These are phyloP conservation scores for Pyrenopolyporus hunteri DNA, from an alignment of 495 filamentous ascomycete species.

Conservation along the genomic window DNA sequence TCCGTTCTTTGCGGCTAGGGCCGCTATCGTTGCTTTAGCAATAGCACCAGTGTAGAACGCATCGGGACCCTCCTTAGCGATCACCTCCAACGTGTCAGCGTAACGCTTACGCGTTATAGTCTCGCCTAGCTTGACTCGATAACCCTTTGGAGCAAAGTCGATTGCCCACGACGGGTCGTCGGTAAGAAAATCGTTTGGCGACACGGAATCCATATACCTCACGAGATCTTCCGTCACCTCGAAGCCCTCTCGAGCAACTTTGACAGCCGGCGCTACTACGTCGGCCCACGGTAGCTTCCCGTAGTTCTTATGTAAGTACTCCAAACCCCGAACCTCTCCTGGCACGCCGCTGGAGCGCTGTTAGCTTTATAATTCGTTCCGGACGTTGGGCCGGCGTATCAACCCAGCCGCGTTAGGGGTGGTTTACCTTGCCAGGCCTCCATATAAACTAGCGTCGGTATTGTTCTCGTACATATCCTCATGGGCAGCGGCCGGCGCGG, in stretches of 20 bases:
- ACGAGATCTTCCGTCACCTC: constrained; percentile 65
- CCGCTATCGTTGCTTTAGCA: constrained; percentile 70
- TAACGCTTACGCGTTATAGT: constrained; percentile 75
- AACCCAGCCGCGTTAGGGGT: background rate
- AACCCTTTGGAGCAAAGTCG: constrained; percentile 77
- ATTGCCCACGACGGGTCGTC: constrained; percentile 74
- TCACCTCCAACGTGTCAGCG: constrained; percentile 73
- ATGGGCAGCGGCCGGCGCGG: constrained; percentile 75
- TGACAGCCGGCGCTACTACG: constrained; percentile 69
- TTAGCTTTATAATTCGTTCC: constrained; percentile 2
- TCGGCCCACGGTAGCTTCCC: constrained; percentile 72
- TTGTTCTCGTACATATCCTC: constrained; percentile 77
- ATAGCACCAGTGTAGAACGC: constrained; percentile 76
- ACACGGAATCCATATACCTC: constrained; percentile 58
- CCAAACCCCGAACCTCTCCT: constrained; percentile 76
- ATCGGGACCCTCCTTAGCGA: constrained; percentile 68
- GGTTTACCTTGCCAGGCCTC: constrained; percentile 66
- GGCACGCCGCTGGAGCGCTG: constrained; percentile 66
- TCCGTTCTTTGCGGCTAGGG: constrained; percentile 65
- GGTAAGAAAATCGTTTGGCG: constrained; percentile 44
- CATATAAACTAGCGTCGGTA: constrained; percentile 46
- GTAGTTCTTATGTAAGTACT: constrained; percentile 73
- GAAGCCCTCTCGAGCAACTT: constrained; percentile 75
- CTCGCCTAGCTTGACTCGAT: constrained; percentile 66
- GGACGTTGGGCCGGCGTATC: background rate